phyloP scores from a whole-genome alignment of 2,329 filamentous ascomycete species.

The Nemania bipapillata region DNA sequence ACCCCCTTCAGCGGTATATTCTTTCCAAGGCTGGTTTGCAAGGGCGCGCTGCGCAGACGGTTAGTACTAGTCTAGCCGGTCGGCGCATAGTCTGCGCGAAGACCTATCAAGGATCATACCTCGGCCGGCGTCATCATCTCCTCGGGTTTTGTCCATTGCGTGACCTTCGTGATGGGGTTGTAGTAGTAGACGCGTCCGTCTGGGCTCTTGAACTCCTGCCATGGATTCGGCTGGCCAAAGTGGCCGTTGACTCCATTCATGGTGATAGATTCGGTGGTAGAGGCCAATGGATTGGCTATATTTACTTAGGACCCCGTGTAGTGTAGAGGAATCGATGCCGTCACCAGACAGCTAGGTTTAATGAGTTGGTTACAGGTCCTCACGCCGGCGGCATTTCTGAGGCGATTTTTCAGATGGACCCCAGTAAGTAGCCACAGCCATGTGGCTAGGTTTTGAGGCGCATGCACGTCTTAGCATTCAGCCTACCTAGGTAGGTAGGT shows the following conservation, averaged over 20 bases:
- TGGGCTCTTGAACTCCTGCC: conserved; percentile 82
- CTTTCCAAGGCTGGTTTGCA: conserved; percentile 87
- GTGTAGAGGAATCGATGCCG: background rate
- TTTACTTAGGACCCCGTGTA: background rate
- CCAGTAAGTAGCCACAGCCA: conserved; percentile 19
- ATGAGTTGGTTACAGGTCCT: background rate
- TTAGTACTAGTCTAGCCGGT: conserved; percentile 26
- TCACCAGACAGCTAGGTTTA: background rate
- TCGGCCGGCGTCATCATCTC: conserved; percentile 87
- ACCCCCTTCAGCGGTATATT: conserved; percentile 86
- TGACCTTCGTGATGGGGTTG: conserved; percentile 84
- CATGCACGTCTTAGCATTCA: background rate
- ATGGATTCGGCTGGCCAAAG: conserved; percentile 66
- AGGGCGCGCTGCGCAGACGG: conserved; percentile 72
- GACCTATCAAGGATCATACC: conserved; percentile 60
- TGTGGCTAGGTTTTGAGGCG: conserved; percentile 3
- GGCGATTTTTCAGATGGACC: conserved; percentile 28
- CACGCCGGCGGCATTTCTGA: conserved; percentile 17
- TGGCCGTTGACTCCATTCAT: conserved; percentile 70
- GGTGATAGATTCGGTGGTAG: conserved; percentile 22
- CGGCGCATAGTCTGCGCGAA: background rate
- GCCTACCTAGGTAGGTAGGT: conserved; percentile 1
- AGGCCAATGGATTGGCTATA: background rate
- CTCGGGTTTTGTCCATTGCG: conserved; percentile 93
- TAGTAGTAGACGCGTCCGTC: conserved; percentile 93